Conservation (phyloP, 371 early-diverging fungal genomes). For the Vairimorpha ceranae region DNA sequence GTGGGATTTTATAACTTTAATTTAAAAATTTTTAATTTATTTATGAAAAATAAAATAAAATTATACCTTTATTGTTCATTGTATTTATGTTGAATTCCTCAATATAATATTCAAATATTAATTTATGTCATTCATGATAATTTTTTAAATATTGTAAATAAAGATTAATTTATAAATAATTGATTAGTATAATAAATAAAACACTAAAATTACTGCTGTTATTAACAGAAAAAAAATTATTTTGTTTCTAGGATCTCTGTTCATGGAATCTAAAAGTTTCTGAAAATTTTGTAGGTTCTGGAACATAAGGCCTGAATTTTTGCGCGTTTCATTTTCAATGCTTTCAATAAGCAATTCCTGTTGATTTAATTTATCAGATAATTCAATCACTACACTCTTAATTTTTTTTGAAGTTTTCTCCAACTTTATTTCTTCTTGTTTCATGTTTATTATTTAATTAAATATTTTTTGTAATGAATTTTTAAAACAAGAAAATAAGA, state of each 20-base stretch:
- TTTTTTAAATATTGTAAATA: neutral
- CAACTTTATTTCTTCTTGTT: constrained; percentile 12
- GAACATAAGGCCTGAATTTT: constrained; percentile 10
- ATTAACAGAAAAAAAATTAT: constrained; percentile 8
- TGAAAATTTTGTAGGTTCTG: constrained; percentile 19
- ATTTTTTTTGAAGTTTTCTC: constrained; percentile 22
- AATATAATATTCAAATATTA: neutral
- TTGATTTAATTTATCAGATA: constrained; percentile 29
- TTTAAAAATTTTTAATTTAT: neutral
- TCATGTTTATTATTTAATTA: neutral
- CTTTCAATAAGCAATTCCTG: constrained; percentile 32
- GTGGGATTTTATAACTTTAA: neutral
- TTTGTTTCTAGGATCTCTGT: constrained; percentile 43
- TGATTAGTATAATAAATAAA: constrained; percentile 3
- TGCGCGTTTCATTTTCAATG: constrained; percentile 21
- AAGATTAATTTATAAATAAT: neutral
- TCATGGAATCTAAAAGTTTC: constrained; percentile 12
- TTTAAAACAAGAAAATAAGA: no score
- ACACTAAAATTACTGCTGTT: neutral
- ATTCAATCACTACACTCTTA: constrained; percentile 27
- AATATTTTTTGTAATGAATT: no score
- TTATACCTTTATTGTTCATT: neutral
- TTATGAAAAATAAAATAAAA: neutral
- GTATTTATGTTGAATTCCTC: neutral
- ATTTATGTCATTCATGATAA: neutral